These are phyloP conservation scores for Hanseniaspora jakobsenii DNA, from an alignment of 805 yeast genomes.

Conservation along the genomic window DNA sequence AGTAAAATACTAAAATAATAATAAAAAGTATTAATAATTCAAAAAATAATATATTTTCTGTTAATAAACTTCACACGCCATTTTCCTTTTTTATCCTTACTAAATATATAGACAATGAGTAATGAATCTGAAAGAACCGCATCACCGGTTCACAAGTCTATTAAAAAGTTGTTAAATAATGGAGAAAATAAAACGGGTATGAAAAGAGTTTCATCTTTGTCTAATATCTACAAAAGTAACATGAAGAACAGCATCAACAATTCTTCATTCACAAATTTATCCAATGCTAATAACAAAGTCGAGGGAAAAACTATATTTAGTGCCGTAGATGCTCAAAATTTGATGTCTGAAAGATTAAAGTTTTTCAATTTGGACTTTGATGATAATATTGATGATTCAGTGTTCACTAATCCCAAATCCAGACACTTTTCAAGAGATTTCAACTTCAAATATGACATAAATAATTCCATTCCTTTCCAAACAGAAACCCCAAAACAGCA, in stretches of 20 bases:
- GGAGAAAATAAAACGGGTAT: neutral
- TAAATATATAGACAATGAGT: conserved; percentile 5
- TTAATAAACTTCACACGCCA: neutral
- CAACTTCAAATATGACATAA: conserved; percentile 27
- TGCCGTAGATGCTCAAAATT: conserved; percentile 21
- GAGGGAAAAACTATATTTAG: conserved; percentile 14
- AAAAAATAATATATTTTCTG: neutral
- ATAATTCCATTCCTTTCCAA: conserved; percentile 53
- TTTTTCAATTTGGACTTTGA: conserved; percentile 45
- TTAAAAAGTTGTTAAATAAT: neutral
- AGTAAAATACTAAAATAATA: too few relatives aligned
- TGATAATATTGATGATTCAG: conserved; percentile 28
- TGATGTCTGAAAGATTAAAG: conserved; percentile 25
- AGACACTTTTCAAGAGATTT: conserved; percentile 31
- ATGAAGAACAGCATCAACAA: neutral
- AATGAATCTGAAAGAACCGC: neutral
- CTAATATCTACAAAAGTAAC: neutral
- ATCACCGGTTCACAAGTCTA: conserved; percentile 2
- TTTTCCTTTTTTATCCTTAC: too few relatives aligned
- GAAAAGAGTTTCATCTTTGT: neutral
- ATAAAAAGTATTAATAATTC: too few relatives aligned
- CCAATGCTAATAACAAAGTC: neutral
- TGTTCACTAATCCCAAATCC: conserved; percentile 28
- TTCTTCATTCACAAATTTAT: conserved; percentile 1
- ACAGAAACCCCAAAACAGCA: conserved; percentile 59